phyloP scores from a whole-genome alignment of 1,284 basidiomycete species.

The Melampsora larici-populina region DNA sequence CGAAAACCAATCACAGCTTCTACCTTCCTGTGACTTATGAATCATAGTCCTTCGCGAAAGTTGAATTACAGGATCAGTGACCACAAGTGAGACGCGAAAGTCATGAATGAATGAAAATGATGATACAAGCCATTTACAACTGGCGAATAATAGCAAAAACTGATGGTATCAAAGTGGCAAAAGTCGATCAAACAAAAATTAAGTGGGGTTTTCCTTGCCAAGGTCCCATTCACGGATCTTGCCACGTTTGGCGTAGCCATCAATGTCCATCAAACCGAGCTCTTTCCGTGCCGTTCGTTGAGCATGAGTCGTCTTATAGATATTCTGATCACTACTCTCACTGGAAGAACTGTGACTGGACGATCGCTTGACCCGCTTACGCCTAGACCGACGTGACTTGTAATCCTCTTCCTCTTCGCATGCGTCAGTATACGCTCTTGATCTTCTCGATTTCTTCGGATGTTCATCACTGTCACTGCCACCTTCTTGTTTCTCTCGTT shows the following conservation, averaged over 20 bases:
- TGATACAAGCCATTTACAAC: too few species aligned
- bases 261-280: conserved; percentile 25
- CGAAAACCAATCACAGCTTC: too few species aligned
- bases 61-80: too few species aligned
- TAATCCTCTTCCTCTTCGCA: background rate
- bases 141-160: too few species aligned
- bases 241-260: conserved; percentile 31
- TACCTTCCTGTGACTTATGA: too few species aligned
- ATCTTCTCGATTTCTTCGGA: background rate
- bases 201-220: conserved; percentile 30
- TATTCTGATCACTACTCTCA: background rate
- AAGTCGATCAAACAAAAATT: background rate
- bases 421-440: background rate
- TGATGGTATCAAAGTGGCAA: conserved; percentile 42
- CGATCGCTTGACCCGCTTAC: background rate
- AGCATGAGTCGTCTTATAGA: conserved; percentile 1
- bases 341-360: background rate
- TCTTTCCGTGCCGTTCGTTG: conserved; percentile 3
- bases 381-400: background rate
- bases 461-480: background rate
- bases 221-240: conserved; percentile 41
- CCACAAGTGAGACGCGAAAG: too few species aligned
- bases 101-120: too few species aligned
- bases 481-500: background rate
- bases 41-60: too few species aligned